Evolutionary conservation across 75 land plant genomes (phyloP), one percentile per base, ranked within the genome.

Genomic region (Ceratopteris richardii): DNA sequence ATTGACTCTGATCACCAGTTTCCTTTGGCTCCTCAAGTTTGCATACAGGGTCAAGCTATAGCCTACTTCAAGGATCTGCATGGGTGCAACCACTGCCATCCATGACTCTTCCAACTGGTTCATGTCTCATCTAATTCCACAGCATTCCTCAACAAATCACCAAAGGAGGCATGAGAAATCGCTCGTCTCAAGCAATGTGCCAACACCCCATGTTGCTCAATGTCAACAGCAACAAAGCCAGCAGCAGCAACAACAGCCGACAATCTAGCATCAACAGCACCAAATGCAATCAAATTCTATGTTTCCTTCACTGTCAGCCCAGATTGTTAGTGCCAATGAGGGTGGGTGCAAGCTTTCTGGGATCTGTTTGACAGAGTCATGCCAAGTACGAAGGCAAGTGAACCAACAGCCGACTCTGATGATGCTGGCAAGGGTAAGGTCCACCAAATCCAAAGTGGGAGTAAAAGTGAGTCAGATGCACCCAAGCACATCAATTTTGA

Each of bases 401-500:
- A 10, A 10, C 42, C 42, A 14, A 14, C 42, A 40, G 42, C 42
- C 42, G 42, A 40, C 42, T 40, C 9, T 10, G 14, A 9, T 14
- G 9, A 40, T 40, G 42, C 42, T 40, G 9, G 13, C 9, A 40
- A 14, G 9, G 42, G 42, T 40, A 40, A 40, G 9, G 42, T 14
- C 42, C 42, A 40, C 14, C 42, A 40, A 10, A 14, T 40, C 13
- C 42, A 40, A 10, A 40, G 14, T 40, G 42, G 9, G 9, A 14
- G 9, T 14, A 40, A 40, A 10, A 40, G 14, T 40, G 42, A 40
- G 42, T 9, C 42, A 10, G 42, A 40, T 9, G 42, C 14, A 40
- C 42, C 9, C 14, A 40, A 40, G 42, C 42, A 9, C 14, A 14
- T 40, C 28, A 78, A 73, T 23, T 31, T 55, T 5, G 84, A 76